Conservation (phyloP, 768 basidiomycete species). For the Lenzites betulinus region DNA sequence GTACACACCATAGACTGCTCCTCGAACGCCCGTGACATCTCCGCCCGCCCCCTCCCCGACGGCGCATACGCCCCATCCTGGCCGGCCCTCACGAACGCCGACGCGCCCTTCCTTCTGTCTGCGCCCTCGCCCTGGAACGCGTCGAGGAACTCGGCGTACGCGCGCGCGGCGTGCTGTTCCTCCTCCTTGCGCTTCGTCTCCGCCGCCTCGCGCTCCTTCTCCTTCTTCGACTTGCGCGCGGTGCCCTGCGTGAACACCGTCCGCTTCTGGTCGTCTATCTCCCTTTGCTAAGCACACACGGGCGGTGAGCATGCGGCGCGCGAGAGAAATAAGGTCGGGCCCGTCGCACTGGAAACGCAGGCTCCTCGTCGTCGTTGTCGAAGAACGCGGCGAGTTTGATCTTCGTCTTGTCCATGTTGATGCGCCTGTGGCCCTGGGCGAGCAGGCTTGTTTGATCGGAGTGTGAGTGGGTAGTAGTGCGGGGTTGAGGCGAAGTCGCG, state of each 20-base stretch:
- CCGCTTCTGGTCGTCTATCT: slow-evolving; percentile 82
- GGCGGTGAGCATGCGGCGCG: slow-evolving; percentile 59
- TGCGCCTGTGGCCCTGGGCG: too few relatives aligned
- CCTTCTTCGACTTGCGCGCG: slow-evolving; percentile 84
- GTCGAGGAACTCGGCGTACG: slow-evolving; percentile 83
- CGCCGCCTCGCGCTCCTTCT: slow-evolving; percentile 91
- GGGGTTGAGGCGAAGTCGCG: neutral
- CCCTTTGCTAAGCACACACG: slow-evolving; percentile 65
- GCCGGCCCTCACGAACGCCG: slow-evolving; percentile 63
- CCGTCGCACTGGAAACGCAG: slow-evolving; percentile 91
- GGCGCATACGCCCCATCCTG: slow-evolving; percentile 54
- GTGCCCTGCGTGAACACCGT: slow-evolving; percentile 87
- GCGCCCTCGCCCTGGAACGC: slow-evolving; percentile 77
- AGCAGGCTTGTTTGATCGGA: neutral
- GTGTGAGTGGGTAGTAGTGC: neutral
- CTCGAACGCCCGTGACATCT: slow-evolving; percentile 34
- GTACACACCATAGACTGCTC: slow-evolving; percentile 36
- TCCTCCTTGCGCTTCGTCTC: slow-evolving; percentile 87
- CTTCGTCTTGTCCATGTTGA: slow-evolving; percentile 66
- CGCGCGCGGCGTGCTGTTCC: slow-evolving; percentile 75
- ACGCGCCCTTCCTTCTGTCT: slow-evolving; percentile 48
- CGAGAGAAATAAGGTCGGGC: slow-evolving; percentile 62
- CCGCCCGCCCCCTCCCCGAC: slow-evolving; percentile 29
- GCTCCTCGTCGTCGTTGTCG: slow-evolving; percentile 81
- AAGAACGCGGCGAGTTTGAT: slow-evolving; percentile 77